phyloP scores from a whole-genome alignment of 2,329 filamentous ascomycete genomes.

The Xylogone sp. region DNA sequence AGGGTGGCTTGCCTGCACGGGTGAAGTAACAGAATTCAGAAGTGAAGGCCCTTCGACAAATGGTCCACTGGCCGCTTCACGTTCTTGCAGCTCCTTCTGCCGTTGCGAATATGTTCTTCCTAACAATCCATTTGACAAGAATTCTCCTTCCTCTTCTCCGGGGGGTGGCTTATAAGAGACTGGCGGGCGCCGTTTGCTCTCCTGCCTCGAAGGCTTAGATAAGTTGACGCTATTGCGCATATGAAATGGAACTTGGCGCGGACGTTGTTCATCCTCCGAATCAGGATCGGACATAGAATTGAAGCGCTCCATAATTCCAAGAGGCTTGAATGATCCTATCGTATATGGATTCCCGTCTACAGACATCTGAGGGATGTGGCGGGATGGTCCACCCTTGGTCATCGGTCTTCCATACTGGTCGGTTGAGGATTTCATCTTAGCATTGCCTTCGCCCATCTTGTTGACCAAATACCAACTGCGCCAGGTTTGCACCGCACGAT shows the following conservation, averaged over 20 bases:
- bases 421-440: constrained; percentile 24
- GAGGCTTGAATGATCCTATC: constrained; percentile 65
- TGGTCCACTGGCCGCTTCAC: constrained; percentile 29
- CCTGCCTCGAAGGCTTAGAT: constrained; percentile 8
- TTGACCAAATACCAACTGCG: constrained; percentile 88
- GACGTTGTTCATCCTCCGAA: constrained; percentile 22
- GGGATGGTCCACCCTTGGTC: constrained; percentile 22
- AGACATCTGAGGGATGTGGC: constrained; percentile 30
- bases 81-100: constrained; percentile 29
- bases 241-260: constrained; percentile 26
- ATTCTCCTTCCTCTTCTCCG: constrained; percentile 28
- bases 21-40: constrained; percentile 38
- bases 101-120: constrained; percentile 46
- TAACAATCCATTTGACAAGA: constrained; percentile 42
- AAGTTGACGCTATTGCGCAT: constrained; percentile 20
- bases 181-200: constrained; percentile 18
- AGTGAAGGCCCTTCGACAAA: constrained; percentile 57
- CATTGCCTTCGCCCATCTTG: constrained; percentile 45
- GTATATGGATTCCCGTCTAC: constrained; percentile 52
- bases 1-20: constrained; percentile 13
- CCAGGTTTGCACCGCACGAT: constrained; percentile 72
- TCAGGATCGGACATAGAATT: constrained; percentile 24
- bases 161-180: constrained; percentile 18
- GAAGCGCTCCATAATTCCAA: constrained; percentile 60
- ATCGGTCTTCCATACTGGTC: constrained; percentile 17